Percentiles rank a stretch among this genome's conserved stretches.
These are phyloP conservation scores for Blepharisma japonicum DNA, from an alignment of 73 alveolate genomes.

Conservation along the genomic window DNA sequence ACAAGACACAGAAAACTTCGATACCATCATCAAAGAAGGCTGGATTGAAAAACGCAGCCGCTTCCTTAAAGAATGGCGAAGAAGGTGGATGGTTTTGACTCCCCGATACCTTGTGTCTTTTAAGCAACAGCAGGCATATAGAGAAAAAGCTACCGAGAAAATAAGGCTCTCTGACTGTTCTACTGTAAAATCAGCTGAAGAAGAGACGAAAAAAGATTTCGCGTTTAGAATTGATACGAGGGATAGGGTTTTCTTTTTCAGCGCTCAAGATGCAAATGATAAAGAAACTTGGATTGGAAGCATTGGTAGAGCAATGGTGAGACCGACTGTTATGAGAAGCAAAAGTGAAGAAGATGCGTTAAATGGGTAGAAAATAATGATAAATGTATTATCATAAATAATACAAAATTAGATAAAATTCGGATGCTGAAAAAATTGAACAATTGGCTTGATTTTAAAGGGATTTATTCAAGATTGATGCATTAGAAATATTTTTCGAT, in stretches of 20 bases:
- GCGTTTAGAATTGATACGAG: conserved; percentile 33
- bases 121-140: conserved; percentile 24
- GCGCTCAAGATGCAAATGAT: conserved; percentile 16
- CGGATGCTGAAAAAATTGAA: too few species aligned
- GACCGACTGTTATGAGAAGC: conserved; percentile 38
- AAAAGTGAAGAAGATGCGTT: conserved; percentile 28
- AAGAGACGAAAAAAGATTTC: conserved; percentile 24
- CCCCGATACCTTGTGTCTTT: conserved; percentile 27
- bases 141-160: conserved; percentile 32
- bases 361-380: not conserved
- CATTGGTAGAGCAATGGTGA: conserved; percentile 30
- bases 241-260: conserved; percentile 15
- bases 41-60: conserved; percentile 33
- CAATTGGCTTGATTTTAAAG: too few species aligned
- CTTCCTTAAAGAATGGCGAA: conserved; percentile 34
- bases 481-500: too few species aligned
- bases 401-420: too few species aligned
- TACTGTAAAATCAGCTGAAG: conserved; percentile 39
- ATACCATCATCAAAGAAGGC: conserved; percentile 35
- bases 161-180: conserved; percentile 23
- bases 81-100: conserved; percentile 37
- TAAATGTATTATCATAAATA: too few species aligned
- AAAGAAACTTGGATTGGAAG: conserved; percentile 30
- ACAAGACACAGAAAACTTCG: conserved; percentile 19
- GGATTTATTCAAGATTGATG: too few species aligned